phyloP scores from a whole-genome alignment of 2,329 filamentous ascomycete genomes.

The Geosmithia morbida region DNA sequence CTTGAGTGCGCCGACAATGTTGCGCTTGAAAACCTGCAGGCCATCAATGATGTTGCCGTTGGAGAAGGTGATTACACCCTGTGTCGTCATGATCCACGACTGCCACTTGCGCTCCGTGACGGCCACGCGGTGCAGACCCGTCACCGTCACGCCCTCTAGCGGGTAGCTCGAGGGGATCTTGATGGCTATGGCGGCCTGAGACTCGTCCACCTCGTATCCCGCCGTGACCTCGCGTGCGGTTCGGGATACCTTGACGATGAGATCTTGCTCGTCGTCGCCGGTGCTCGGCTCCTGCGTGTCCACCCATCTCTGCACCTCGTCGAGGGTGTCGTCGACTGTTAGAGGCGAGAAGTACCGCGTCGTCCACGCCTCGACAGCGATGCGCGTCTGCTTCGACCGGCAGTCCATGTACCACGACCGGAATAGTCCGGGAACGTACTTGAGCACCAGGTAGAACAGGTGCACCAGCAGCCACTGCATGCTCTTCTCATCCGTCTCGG shows the following conservation, averaged over 20 bases:
- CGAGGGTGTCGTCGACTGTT: constrained; percentile 50
- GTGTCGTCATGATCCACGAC: constrained; percentile 74
- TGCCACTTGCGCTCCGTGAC: constrained; percentile 89
- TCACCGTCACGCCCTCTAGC: constrained; percentile 61
- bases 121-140: constrained; percentile 67
- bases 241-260: constrained; percentile 56
- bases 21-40: constrained; percentile 69
- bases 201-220: constrained; percentile 78
- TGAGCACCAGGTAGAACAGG: constrained; percentile 70
- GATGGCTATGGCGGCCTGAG: constrained; percentile 70
- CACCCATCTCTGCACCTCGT: constrained; percentile 56
- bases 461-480: constrained; percentile 76
- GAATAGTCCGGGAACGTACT: constrained; percentile 62
- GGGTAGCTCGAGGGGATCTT: constrained; percentile 71
- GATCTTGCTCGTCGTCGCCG: constrained; percentile 38
- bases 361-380: constrained; percentile 73
- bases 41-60: constrained; percentile 84
- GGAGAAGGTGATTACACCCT: constrained; percentile 87
- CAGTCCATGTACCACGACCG: constrained; percentile 77
- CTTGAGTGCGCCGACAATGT: constrained; percentile 77
- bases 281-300: constrained; percentile 31
- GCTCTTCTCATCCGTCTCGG: constrained; percentile 53
- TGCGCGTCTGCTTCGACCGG: constrained; percentile 65
- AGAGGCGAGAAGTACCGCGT: constrained; percentile 66
- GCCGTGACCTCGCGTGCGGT: constrained; percentile 65